Evolutionary conservation across 2,329 filamentous ascomycete genomes (phyloP).

Genomic region (Metarhizium humberi): DNA sequence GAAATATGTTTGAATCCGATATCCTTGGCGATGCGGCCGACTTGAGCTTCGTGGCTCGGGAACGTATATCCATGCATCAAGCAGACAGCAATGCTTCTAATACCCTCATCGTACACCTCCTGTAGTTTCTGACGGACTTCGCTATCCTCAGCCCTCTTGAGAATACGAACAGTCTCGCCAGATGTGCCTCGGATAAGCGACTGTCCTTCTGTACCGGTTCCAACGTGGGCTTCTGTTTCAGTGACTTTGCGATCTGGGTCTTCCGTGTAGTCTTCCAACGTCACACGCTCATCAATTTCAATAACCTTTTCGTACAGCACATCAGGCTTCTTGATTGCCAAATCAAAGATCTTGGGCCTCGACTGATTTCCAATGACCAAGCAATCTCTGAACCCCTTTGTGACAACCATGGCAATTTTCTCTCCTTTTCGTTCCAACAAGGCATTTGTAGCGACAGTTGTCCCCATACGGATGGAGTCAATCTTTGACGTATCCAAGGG

Average conservation of each 20-base stretch:
- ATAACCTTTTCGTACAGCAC: constrained; percentile 61
- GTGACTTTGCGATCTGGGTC: constrained; percentile 40
- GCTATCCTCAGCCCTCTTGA: constrained; percentile 47
- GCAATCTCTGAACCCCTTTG: constrained; percentile 64
- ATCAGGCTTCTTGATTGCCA: constrained; percentile 59
- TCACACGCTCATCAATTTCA: constrained; percentile 68
- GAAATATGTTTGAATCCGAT: constrained; percentile 35
- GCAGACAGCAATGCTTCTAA: constrained; percentile 44
- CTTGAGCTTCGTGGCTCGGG: constrained; percentile 44
- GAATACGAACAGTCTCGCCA: constrained; percentile 58
- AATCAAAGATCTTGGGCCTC: constrained; percentile 63
- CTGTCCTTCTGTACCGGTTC: constrained; percentile 38
- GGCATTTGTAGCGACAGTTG: constrained; percentile 69
- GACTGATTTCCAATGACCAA: constrained; percentile 66
- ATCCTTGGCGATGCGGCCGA: constrained; percentile 24
- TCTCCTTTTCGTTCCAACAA: constrained; percentile 68
- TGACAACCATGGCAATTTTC: constrained; percentile 59
- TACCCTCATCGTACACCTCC: constrained; percentile 50
- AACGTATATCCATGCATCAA: constrained; percentile 62
- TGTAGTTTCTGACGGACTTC: constrained; percentile 48
- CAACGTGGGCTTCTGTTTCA: constrained; percentile 42
- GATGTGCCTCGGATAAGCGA: constrained; percentile 58
- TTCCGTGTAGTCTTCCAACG: constrained; percentile 64
- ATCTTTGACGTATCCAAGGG: constrained; percentile 25
- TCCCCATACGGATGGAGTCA: constrained; percentile 72